Conservation (phyloP, 305 asterid species). For the Ilex paraguariensis region DNA sequence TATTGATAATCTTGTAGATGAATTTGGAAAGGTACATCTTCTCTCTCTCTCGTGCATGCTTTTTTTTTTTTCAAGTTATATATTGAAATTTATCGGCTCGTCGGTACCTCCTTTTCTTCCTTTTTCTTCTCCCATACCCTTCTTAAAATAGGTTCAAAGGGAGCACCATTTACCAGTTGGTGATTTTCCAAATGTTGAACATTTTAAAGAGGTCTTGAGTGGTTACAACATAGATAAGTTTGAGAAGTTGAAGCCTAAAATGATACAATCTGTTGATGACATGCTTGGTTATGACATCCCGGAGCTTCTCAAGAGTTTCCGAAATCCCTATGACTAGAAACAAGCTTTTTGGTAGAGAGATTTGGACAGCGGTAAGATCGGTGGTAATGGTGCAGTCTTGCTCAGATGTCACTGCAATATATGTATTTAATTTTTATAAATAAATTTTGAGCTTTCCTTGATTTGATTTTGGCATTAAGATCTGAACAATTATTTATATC, state of each 20-base stretch:
- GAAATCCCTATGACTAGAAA: conserved; percentile 78
- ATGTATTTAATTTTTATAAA: no score
- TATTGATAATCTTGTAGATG: conserved; percentile 64
- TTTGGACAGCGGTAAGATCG: no score
- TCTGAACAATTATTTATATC: no score
- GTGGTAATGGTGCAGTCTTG: no score
- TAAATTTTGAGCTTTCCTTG: no score
- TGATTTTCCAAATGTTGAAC: conserved; percentile 84
- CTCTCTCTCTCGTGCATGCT: not conserved
- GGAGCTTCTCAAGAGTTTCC: conserved; percentile 73
- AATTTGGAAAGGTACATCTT: conserved; percentile 66
- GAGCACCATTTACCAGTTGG: conserved; percentile 86
- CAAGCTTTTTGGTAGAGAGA: no score
- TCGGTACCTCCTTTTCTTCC: conserved; percentile 4
- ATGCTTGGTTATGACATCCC: conserved; percentile 98
- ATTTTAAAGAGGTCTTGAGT: conserved; percentile 53
- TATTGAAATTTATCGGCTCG: not conserved
- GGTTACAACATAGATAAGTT: conserved; percentile 81
- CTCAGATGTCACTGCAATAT: no score
- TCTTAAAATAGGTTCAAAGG: conserved; percentile 59
- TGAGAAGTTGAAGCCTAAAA: conserved; percentile 81
- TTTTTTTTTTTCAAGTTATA: not conserved
- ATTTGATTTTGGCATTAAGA: no score
- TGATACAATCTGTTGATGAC: conserved; percentile 83
- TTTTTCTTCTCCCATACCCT: not conserved